A percentile compares a stretch with the other conserved stretches of the same genome.
Conservation (phyloP, 2,329 filamentous ascomycete species). For the Scleromitrula shiraiana region DNA sequence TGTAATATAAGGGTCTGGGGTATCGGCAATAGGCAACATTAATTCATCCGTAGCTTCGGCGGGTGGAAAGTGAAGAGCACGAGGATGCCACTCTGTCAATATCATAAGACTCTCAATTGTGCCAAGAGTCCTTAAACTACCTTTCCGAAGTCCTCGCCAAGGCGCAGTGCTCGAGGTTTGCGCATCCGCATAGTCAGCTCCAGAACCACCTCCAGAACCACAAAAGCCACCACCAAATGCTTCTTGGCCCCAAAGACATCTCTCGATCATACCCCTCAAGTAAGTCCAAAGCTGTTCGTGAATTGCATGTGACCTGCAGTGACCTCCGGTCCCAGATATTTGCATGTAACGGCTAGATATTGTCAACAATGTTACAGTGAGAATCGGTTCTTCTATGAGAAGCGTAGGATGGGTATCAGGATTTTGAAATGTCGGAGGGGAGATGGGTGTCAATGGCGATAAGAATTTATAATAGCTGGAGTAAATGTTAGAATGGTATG, state of each 20-base stretch:
- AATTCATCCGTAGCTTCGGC: constrained; percentile 66
- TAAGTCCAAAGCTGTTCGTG: constrained; percentile 96
- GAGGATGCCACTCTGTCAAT: constrained; percentile 93
- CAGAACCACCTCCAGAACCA: constrained; percentile 66
- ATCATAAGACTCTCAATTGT: constrained; percentile 93
- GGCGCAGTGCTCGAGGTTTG: constrained; percentile 62
- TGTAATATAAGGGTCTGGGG: constrained; percentile 34
- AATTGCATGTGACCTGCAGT: constrained; percentile 80
- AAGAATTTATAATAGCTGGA: constrained; percentile 80
- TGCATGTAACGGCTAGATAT: constrained; percentile 82
- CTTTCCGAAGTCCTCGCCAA: constrained; percentile 62
- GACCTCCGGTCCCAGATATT: constrained; percentile 69
- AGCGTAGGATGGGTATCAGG: constrained; percentile 73
- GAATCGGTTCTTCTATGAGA: constrained; percentile 83
- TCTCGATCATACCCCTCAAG: constrained; percentile 87
- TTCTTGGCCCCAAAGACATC: constrained; percentile 92
- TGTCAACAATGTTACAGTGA: constrained; percentile 84
- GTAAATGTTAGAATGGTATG: constrained; percentile 14
- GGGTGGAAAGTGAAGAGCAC: constrained; percentile 87
- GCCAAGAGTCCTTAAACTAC: constrained; percentile 79
- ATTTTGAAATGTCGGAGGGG: constrained; percentile 79
- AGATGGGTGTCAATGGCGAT: constrained; percentile 87
- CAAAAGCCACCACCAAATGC: constrained; percentile 87
- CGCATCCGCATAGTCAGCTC: constrained; percentile 42
- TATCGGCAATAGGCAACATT: constrained; percentile 52